These are phyloP conservation scores for Eimeria sp. DNA, from an alignment of 169 alveolate genomes.

Conservation along the genomic window DNA sequence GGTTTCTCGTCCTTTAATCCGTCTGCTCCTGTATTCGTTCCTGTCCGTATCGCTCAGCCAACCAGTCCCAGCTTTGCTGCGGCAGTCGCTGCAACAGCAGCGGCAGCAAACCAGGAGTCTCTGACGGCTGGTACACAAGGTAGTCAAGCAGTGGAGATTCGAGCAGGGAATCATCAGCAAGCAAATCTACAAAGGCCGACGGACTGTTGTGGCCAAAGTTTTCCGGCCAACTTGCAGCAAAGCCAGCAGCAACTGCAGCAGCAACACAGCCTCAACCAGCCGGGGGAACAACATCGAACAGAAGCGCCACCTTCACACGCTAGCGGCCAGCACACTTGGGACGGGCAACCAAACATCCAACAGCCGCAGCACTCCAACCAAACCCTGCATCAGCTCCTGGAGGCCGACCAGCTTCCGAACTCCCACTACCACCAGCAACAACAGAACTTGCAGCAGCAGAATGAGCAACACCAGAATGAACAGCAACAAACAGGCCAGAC, in stretches of 20 bases:
- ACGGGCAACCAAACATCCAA: background rate
- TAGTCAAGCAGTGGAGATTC: background rate
- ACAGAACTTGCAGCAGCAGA: background rate
- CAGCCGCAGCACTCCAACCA: background rate
- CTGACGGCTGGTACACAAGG: background rate
- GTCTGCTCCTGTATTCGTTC: constrained; percentile 44
- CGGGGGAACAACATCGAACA: background rate
- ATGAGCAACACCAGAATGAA: constrained; percentile 12
- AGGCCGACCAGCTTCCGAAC: background rate
- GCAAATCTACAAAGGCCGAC: background rate
- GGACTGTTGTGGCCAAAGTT: background rate
- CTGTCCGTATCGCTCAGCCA: constrained; percentile 9
- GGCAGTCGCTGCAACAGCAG: constrained; percentile 15
- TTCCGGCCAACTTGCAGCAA: background rate
- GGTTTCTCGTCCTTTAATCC: constrained; percentile 17
- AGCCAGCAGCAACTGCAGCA: background rate
- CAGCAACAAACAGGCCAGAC: background rate
- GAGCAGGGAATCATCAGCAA: background rate
- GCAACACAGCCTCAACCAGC: background rate
- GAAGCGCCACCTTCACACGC: background rate
- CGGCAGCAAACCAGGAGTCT: constrained; percentile 26
- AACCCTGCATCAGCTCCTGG: background rate
- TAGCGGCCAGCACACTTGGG: background rate
- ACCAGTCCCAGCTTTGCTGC: constrained; percentile 1
- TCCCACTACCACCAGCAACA: background rate